Conservation (phyloP, 768 basidiomycete species). For the Candolleomyces efflorescens region DNA sequence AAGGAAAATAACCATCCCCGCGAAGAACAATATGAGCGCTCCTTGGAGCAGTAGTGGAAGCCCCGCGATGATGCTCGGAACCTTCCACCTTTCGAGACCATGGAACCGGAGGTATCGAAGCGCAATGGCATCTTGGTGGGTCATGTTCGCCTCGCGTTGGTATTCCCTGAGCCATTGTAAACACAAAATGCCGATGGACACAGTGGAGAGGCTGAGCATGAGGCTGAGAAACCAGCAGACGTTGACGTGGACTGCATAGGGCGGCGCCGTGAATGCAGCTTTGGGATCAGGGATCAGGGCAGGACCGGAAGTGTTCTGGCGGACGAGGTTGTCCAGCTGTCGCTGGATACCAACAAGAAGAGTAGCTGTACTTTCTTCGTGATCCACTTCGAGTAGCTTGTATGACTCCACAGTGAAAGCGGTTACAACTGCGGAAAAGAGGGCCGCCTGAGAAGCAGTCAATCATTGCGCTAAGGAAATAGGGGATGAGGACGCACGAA, state of each 20-base stretch:
- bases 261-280: neutral
- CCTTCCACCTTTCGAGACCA: constrained; percentile 12
- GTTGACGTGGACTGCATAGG: constrained; percentile 8
- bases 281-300: neutral
- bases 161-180: constrained; percentile 20
- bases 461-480: neutral
- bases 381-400: constrained; percentile 17
- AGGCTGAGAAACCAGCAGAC: constrained; percentile 16
- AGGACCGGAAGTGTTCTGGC: neutral
- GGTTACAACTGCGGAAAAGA: constrained; percentile 22
- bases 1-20: constrained; percentile 13
- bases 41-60: constrained; percentile 11
- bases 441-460: constrained; percentile 14
- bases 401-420: constrained; percentile 22
- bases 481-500: constrained; percentile 1
- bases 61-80: constrained; percentile 11
- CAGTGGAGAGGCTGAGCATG: constrained; percentile 13
- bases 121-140: constrained; percentile 1
- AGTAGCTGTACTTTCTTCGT: constrained; percentile 9
- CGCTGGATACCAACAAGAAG: neutral
- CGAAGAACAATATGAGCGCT: constrained; percentile 15
- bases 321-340: constrained; percentile 12
- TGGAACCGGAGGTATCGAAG: constrained; percentile 14
- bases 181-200: constrained; percentile 13
- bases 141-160: constrained; percentile 8